phyloP scores from a whole-genome alignment of 352 stramenopile species.

The Thraustochytrium sp. region DNA sequence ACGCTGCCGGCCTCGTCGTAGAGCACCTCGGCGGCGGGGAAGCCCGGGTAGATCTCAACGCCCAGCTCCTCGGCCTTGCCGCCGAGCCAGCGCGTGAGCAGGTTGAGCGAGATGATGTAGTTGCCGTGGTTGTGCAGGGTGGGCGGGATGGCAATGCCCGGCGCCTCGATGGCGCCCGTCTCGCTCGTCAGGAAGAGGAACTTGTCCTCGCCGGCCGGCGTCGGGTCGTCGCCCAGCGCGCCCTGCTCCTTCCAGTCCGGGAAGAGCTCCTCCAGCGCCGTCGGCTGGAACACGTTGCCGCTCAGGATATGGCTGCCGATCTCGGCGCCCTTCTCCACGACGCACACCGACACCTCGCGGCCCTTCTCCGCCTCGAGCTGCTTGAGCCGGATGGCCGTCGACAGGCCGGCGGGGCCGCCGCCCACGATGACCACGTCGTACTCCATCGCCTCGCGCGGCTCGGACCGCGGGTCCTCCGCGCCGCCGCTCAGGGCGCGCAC shows the following conservation, averaged over 20 bases:
- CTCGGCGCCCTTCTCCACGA: slow-evolving; percentile 90
- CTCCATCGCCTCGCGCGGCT: slow-evolving; percentile 82
- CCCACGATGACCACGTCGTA: slow-evolving; percentile 98
- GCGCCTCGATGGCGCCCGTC: slow-evolving; percentile 71
- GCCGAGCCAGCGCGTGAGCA: slow-evolving; percentile 93
- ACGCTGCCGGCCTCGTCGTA: slow-evolving; percentile 62
- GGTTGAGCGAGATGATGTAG: slow-evolving; percentile 87
- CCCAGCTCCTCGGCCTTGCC: slow-evolving; percentile 91
- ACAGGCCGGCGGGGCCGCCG: slow-evolving; percentile 79
- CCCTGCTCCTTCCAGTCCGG: slow-evolving; percentile 85
- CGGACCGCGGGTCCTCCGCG: slow-evolving; percentile 30
- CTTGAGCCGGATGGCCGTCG: slow-evolving; percentile 94
- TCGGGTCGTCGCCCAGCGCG: slow-evolving; percentile 64
- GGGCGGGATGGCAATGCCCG: slow-evolving; percentile 82
- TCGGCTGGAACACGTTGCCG: slow-evolving; percentile 97
- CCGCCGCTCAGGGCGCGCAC: slow-evolving; percentile 1
- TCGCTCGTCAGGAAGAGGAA: slow-evolving; percentile 84
- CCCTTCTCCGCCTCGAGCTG: slow-evolving; percentile 86
- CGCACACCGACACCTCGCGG: slow-evolving; percentile 86
- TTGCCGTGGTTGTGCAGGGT: slow-evolving; percentile 97
- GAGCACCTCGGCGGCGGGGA: slow-evolving; percentile 86
- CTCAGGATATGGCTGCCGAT: slow-evolving; percentile 97
- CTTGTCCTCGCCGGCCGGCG: slow-evolving; percentile 83
- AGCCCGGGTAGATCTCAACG: slow-evolving; percentile 98
- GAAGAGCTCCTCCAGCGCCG: slow-evolving; percentile 90